These are phyloP conservation scores for Kalaharituber pfeilii DNA, from an alignment of 2,329 filamentous ascomycete genomes.

Conservation along the genomic window DNA sequence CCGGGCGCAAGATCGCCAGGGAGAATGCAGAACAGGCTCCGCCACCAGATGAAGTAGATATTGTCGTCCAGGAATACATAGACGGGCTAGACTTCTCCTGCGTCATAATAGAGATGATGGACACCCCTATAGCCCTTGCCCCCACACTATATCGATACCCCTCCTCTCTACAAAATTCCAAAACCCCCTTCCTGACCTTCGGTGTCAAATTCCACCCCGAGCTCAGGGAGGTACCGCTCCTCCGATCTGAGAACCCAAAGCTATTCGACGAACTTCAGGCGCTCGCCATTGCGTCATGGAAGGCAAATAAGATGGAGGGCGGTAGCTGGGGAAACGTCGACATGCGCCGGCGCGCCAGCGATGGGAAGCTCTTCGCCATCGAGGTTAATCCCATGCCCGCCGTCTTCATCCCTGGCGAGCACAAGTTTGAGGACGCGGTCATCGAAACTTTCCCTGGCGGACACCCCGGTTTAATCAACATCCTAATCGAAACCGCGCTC, in stretches of 20 bases:
- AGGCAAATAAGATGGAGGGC: constrained; percentile 13
- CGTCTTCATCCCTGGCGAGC: constrained; percentile 14
- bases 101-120: too few relatives aligned
- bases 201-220: constrained; percentile 20
- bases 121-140: too few relatives aligned
- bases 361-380: constrained; percentile 18
- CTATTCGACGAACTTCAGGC: constrained; percentile 19
- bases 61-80: neutral
- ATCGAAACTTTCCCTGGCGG: constrained; percentile 16
- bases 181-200: constrained; percentile 18
- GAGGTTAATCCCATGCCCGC: constrained; percentile 22
- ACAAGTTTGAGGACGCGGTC: constrained; percentile 15
- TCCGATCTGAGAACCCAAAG: constrained; percentile 12
- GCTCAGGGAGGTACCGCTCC: constrained; percentile 13
- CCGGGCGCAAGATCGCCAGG: neutral
- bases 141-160: too few relatives aligned
- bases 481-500: constrained; percentile 19
- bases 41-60: neutral
- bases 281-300: constrained; percentile 18
- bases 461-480: constrained; percentile 18
- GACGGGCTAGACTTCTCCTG: neutral
- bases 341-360: constrained; percentile 13
- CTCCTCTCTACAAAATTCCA: constrained; percentile 11
- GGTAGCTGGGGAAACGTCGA: constrained; percentile 21
- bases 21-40: neutral